Conservation (phyloP, 2,329 filamentous ascomycete genomes). For the Zasmidium cellare region DNA sequence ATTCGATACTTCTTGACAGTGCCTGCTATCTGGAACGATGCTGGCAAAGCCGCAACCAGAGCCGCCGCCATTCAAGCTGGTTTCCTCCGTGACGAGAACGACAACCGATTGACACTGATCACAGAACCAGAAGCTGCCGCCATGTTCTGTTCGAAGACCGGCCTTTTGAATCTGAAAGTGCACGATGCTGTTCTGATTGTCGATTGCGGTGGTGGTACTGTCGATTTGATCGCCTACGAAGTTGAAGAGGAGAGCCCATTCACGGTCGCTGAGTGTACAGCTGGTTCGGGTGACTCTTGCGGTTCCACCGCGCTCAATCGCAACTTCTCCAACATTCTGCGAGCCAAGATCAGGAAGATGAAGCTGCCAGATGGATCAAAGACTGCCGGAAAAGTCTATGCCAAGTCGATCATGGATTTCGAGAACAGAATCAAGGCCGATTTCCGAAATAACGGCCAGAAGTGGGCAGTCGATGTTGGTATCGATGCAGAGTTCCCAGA, state of each 20-base stretch:
- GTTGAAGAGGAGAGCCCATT: conserved; percentile 98
- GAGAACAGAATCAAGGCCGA: conserved; percentile 99
- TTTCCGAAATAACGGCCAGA: conserved; percentile 98
- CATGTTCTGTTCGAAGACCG: conserved; percentile 96
- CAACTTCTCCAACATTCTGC: conserved; percentile 96
- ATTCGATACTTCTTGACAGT: conserved; percentile 98
- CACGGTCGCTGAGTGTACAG: conserved; percentile 94
- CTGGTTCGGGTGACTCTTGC: conserved; percentile 94
- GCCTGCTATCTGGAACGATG: conserved; percentile 99
- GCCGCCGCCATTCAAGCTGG: conserved; percentile 95
- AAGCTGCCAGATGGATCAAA: conserved; percentile 95
- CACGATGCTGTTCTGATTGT: conserved; percentile 98
- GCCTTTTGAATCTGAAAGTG: conserved; percentile 93
- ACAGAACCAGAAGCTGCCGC: conserved; percentile 96
- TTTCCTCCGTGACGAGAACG: conserved; percentile 94
- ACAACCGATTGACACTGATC: conserved; percentile 90
- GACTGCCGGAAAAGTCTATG: conserved; percentile 96
- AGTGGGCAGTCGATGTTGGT: conserved; percentile 96
- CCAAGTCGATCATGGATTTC: conserved; percentile 99
- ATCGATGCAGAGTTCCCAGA: conserved; percentile 98
- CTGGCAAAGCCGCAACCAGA: conserved; percentile 93
- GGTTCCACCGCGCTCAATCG: conserved; percentile 97
- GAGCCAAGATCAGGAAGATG: conserved; percentile 98
- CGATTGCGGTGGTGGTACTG: conserved; percentile 96
- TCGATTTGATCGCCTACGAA: conserved; percentile 98